Percentiles rank a stretch among this genome's conserved stretches.
phyloP scores from a whole-genome alignment of 371 early-diverging fungal genomes.

The Mycotypha africana region DNA sequence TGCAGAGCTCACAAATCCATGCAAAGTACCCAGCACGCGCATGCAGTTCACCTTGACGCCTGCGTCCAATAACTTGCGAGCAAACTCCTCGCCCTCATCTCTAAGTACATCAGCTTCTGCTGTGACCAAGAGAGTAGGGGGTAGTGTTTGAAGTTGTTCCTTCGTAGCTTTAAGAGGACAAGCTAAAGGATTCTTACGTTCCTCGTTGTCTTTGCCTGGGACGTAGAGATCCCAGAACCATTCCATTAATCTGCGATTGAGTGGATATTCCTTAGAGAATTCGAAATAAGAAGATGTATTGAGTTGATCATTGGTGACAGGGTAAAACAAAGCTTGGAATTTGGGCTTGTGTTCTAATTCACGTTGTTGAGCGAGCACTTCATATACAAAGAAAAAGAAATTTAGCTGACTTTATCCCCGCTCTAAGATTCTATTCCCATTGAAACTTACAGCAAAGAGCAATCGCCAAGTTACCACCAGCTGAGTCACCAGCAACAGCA shows the following conservation, averaged over 20 bases:
- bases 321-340: conserved; percentile 11
- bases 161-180: conserved; percentile 5
- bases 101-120: conserved; percentile 13
- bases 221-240: conserved; percentile 11
- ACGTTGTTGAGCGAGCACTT: conserved; percentile 16
- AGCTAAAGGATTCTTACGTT: conserved; percentile 4
- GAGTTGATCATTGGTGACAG: conserved; percentile 3
- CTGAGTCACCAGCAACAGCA: conserved; percentile 20
- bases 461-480: conserved; percentile 19
- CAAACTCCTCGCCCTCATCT: conserved; percentile 7
- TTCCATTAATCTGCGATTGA: neutral
- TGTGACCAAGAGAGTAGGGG: conserved; percentile 12
- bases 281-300: conserved; percentile 9
- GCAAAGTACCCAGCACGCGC: conserved; percentile 13
- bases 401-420: neutral
- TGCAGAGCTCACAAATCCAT: conserved; percentile 7
- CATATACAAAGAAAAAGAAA: neutral
- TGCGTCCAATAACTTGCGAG: conserved; percentile 12
- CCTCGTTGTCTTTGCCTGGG: conserved; percentile 3
- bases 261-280: conserved; percentile 2
- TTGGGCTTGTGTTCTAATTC: conserved; percentile 1
- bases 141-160: conserved; percentile 6
- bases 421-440: neutral
- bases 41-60: conserved; percentile 5
- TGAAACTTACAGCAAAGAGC: conserved; percentile 5